phyloP scores from a whole-genome alignment of 2,329 filamentous ascomycete genomes.

The Xylariaceae sp. region DNA sequence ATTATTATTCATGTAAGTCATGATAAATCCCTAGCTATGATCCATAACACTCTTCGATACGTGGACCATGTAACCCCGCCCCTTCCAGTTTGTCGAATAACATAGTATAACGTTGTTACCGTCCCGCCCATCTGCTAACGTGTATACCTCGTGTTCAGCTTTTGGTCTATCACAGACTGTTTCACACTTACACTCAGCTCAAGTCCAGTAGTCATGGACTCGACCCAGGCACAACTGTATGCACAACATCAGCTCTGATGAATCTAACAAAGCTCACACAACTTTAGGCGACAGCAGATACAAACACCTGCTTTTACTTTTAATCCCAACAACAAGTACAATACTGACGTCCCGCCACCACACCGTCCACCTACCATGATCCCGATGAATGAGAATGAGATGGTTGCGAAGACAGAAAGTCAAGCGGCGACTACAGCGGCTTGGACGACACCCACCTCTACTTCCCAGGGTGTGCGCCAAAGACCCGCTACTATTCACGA shows the following conservation, averaged over 20 bases:
- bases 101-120: conserved; percentile 32
- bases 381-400: conserved; percentile 56
- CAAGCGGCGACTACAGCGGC: conserved; percentile 49
- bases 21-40: conserved; percentile 37
- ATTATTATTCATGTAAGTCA: conserved; percentile 46
- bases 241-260: conserved; percentile 32
- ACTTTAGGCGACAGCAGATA: conserved; percentile 50
- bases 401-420: conserved; percentile 51
- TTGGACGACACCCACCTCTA: conserved; percentile 60
- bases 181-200: conserved; percentile 36
- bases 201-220: conserved; percentile 50
- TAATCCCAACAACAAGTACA: conserved; percentile 51
- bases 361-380: conserved; percentile 47
- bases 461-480: conserved; percentile 52
- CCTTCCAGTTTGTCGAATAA: conserved; percentile 27
- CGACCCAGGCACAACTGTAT: conserved; percentile 57
- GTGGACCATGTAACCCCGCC: conserved; percentile 36
- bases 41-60: conserved; percentile 42
- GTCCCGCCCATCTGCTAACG: conserved; percentile 45
- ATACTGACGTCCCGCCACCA: conserved; percentile 47
- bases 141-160: conserved; percentile 36
- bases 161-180: conserved; percentile 40
- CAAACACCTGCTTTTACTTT: conserved; percentile 54
- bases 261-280: conserved; percentile 41
- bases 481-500: conserved; percentile 64